Conservation (phyloP, 192 early-diverging fungal genomes). For the Linnemannia hyalina region DNA sequence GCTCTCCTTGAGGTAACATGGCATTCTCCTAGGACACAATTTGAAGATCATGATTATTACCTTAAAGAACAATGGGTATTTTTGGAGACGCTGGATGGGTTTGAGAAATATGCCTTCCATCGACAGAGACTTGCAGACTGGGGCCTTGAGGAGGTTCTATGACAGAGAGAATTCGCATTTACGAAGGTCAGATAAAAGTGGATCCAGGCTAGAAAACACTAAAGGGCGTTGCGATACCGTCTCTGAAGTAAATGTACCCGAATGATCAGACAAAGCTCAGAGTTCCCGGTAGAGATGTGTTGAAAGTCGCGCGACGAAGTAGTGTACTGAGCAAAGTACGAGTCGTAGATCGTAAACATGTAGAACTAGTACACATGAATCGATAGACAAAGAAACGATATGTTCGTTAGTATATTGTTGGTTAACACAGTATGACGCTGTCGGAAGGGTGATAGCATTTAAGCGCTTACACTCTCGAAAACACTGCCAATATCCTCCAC, state of each 20-base stretch:
- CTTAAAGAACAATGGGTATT: constrained; percentile 66
- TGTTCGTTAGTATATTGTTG: neutral
- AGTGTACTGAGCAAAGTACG: constrained; percentile 53
- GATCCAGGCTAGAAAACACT: neutral
- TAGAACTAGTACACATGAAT: constrained; percentile 28
- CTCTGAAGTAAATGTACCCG: constrained; percentile 1
- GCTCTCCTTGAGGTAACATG: neutral
- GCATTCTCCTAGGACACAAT: no score
- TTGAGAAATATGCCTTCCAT: constrained; percentile 60
- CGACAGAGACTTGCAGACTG: constrained; percentile 55
- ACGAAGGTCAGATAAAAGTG: neutral
- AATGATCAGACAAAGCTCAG: constrained; percentile 38
- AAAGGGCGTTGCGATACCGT: neutral
- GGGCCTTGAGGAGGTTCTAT: constrained; percentile 45
- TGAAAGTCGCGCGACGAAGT: constrained; percentile 46
- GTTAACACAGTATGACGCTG: neutral
- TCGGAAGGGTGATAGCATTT: neutral
- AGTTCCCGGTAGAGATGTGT: constrained; percentile 24
- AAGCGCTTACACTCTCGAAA: constrained; percentile 36
- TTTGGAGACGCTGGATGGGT: constrained; percentile 61
- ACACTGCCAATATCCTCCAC: constrained; percentile 43
- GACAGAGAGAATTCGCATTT: neutral
- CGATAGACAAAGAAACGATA: neutral
- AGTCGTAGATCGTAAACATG: constrained; percentile 54
- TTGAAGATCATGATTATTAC: constrained; percentile 8